These are phyloP conservation scores for Trametes versicolor DNA, from an alignment of 1,284 basidiomycete species.

Conservation along the genomic window DNA sequence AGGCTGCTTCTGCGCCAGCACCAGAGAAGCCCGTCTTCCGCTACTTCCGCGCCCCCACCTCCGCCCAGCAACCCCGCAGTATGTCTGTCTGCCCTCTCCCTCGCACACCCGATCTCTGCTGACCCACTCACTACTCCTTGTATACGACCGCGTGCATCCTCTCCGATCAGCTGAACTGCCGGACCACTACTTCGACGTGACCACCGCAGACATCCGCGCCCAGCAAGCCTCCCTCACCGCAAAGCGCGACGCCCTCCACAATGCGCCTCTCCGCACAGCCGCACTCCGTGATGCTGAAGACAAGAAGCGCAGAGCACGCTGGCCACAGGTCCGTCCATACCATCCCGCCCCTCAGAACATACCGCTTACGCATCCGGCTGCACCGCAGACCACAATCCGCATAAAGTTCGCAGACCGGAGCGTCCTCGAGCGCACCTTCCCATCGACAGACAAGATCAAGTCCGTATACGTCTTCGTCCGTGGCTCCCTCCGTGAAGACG, in stretches of 20 bases:
- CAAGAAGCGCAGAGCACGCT: conserved; percentile 69
- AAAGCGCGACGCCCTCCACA: conserved; percentile 71
- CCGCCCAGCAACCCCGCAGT: conserved; percentile 31
- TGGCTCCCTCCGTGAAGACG: conserved; percentile 73
- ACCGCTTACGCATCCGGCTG: background rate
- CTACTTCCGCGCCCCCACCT: conserved; percentile 35
- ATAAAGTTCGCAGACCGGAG: conserved; percentile 84
- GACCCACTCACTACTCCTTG: background rate
- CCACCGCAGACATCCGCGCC: conserved; percentile 75
- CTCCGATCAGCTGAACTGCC: conserved; percentile 55
- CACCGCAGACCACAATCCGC: conserved; percentile 77
- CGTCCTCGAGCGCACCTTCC: conserved; percentile 83
- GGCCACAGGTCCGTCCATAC: conserved; percentile 68
- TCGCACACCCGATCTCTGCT: background rate
- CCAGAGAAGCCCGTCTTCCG: conserved; percentile 27
- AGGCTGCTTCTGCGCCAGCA: background rate
- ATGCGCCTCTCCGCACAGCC: conserved; percentile 81
- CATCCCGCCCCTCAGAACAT: background rate
- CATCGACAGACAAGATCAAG: conserved; percentile 79
- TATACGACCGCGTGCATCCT: background rate
- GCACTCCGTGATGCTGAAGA: conserved; percentile 73
- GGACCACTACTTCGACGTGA: conserved; percentile 81
- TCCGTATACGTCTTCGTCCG: conserved; percentile 87
- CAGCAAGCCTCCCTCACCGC: conserved; percentile 73
- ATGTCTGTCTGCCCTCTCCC: conserved; percentile 24